Base-by-base conservation (phyloP, 192 early-diverging fungal genomes). In the Coemansia sp. region DNA sequence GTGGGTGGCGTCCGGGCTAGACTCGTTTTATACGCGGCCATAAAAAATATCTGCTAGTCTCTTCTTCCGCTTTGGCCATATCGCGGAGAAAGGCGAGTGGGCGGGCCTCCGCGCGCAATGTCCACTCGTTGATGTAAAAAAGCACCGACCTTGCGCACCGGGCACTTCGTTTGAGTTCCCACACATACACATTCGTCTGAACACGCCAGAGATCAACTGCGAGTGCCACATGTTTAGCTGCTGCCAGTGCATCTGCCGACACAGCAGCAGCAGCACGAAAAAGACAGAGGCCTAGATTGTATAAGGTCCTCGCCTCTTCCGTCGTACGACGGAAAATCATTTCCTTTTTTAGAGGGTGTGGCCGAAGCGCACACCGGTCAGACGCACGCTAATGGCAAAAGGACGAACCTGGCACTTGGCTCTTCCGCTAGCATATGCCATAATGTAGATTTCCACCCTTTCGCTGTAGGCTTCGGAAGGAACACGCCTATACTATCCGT, bases 71-170 rank as follows among this genome's bases (percentile, higher is more conserved):
- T 54, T 33, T 45, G 44, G 17, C 45, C n/a, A 19, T 19, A 48
- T 48, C n/a, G 9, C 45, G 45, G 45, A 48, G 45, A 9, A 40
- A 40, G 36, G 39, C 9, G 39, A 40, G 40, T n/a, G 36, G n/a
- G 45, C 45, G 45, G 45, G 45, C 45, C 45, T 48, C 45, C 45
- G 45, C n/a, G 45, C n/a, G 45, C 45, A 48, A 48, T n/a, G 7
- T 48, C 45, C 45, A n/a, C n/a, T 45, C 40, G 10, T 48, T 19
- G 17, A 21, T 2, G 14, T 16, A 16, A 56, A 34, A 56, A 56
- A 56, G 53, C 53, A 56, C 53, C 53, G 53, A 56, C 53, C 53
- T 56, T 56, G 53, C 53, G 53, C 53, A 56, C 53, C 53, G 53
- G 53, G 53, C 53, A 56, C 31, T 56, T 56, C 33, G 7, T 54